Base-by-base conservation (phyloP, 306 rosid species). In the Oxytropis ochrocephala region DNA sequence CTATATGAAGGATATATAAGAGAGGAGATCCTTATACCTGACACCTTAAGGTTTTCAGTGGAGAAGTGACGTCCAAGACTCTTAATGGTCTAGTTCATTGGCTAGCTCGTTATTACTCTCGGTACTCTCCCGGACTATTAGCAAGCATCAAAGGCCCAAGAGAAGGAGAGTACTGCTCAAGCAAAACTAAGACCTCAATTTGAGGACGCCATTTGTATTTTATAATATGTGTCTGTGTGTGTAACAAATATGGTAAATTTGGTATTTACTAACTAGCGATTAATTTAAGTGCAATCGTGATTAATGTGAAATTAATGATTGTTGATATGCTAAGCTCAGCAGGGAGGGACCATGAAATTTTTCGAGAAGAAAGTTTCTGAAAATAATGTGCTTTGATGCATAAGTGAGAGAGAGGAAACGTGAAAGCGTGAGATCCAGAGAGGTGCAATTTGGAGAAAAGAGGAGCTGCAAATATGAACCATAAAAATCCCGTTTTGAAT, bases 381-480 rank as follows among this genome's bases (percentile, higher is more conserved):
- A 56, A 67, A 62, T 59, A 44, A 42, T 38, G 27, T 67, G 39
- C 35, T 44, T 72, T 71, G 75, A 16, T 71, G 13, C 47, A 48
- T 16, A 51, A 54, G 53, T 18, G 48, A 7, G 41, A 65, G 30
- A 46, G 32, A 59, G 13, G 46, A 58, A 49, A 59, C 17, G 33
- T 18, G 66, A 44, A 60, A 53, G 69, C 18, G 35, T 72, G 78
- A 78, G 65, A 47, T 47, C 7, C 13, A 55, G 16, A 67, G 66
- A 9, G 52, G 17, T 33, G 38, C 32, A 50, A 53, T 24, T 57
- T 68, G 48, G 8, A 42, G 63, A 42, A 61, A 68, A 59, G 54
- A 59, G 51, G 57, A 67, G 42, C 18, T 76, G 32, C 10, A 72
- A 81, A 68, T 36, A 67, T 48, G 70, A 73, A 81, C 17, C 46